These are phyloP conservation scores for Stentor roeselii DNA, from an alignment of 73 alveolate genomes.

Conservation along the genomic window DNA sequence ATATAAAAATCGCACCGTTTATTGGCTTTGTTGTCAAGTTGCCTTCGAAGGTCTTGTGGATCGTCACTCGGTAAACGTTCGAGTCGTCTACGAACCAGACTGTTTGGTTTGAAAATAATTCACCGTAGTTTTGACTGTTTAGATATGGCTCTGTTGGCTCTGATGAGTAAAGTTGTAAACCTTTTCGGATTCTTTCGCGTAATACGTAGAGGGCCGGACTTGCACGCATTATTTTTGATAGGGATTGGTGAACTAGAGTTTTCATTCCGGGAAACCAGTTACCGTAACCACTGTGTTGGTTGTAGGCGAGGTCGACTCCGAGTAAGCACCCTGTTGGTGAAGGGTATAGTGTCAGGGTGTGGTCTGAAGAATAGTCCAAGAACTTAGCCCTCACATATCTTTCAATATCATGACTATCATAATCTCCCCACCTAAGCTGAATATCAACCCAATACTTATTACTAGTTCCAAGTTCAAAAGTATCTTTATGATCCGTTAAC, in stretches of 20 bases:
- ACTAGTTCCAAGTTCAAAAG: conserved; percentile 94
- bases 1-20: conserved; percentile 99
- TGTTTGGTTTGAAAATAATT: conserved; percentile 95
- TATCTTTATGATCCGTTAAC: conserved; percentile 94
- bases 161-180: conserved; percentile 97
- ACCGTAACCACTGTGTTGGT: conserved; percentile 99
- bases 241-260: conserved; percentile 93
- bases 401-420: conserved; percentile 98
- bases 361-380: conserved; percentile 99
- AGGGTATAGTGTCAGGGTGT: conserved; percentile 96
- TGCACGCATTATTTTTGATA: conserved; percentile 99
- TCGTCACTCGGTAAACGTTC: conserved; percentile 99
- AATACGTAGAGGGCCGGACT: conserved; percentile 99
- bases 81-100: conserved; percentile 99
- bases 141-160: conserved; percentile 99
- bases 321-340: conserved; percentile 97
- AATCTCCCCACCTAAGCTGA: conserved; percentile 99
- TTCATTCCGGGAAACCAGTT: conserved; percentile 98
- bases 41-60: conserved; percentile 99
- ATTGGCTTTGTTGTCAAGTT: conserved; percentile 99
- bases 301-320: conserved; percentile 99
- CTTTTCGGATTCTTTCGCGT: conserved; percentile 99
- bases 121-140: conserved; percentile 97
- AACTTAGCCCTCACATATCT: conserved; percentile 99
- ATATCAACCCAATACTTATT: conserved; percentile 99